Percentiles rank a stretch among this genome's conserved stretches.
These are phyloP conservation scores for Ganoderma sp. DNA, from an alignment of 1,284 basidiomycete genomes.

Conservation along the genomic window DNA sequence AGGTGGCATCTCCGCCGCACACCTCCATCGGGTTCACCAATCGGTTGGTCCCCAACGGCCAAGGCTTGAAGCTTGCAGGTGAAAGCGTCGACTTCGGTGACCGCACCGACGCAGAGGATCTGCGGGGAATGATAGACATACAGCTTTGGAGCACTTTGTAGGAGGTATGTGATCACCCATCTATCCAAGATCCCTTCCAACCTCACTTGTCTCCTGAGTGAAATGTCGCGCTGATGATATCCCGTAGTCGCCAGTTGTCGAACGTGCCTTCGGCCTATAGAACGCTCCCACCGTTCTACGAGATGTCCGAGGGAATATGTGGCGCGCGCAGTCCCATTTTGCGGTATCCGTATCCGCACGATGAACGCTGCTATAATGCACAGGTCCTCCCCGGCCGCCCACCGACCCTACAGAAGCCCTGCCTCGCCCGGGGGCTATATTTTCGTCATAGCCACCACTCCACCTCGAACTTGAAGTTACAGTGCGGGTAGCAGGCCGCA, in stretches of 20 bases:
- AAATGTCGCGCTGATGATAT: neutral
- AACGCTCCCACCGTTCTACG: neutral
- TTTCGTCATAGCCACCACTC: neutral
- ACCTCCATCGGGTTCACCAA: neutral
- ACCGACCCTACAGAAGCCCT: neutral
- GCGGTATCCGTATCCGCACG: neutral
- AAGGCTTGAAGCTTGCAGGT: no score
- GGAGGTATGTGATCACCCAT: neutral
- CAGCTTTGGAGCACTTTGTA: neutral
- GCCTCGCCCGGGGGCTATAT: conserved; percentile 1
- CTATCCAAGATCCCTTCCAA: neutral
- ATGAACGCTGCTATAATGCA: neutral
- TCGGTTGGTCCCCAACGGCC: neutral
- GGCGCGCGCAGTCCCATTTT: neutral
- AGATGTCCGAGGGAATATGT: neutral
- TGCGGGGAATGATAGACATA: neutral
- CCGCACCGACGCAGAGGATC: neutral
- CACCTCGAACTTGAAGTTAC: no score
- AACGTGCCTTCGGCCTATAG: neutral
- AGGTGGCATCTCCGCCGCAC: neutral
- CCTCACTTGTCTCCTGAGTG: neutral
- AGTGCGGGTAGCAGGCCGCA: no score
- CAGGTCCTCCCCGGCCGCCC: neutral
- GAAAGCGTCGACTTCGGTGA: no score
- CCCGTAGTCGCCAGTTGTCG: neutral